Percentiles rank a stretch among this genome's conserved stretches.
Conservation (phyloP, 306 rosid species). For the Datisca glomerata region DNA sequence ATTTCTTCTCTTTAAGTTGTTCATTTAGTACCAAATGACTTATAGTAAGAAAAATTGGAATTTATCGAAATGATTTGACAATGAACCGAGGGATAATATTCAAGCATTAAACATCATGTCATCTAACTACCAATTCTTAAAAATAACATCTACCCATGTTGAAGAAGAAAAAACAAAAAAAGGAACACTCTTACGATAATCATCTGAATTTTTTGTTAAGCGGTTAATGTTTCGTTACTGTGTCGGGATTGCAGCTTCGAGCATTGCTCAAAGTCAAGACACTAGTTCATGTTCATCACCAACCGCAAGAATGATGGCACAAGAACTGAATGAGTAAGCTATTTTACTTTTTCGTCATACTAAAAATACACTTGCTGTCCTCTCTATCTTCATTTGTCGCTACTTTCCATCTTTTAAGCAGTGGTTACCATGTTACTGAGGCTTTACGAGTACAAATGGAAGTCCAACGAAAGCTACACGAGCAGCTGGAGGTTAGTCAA, state of each 20-base stretch:
- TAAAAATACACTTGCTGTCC: too few relatives aligned
- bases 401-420: conserved; percentile 11
- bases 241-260: conserved; percentile 38
- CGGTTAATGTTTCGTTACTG: too few relatives aligned
- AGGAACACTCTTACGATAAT: too few relatives aligned
- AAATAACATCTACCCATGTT: too few relatives aligned
- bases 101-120: too few relatives aligned
- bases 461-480: conserved; percentile 50
- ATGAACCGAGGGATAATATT: neutral
- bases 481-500: conserved; percentile 43
- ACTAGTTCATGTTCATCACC: conserved; percentile 37
- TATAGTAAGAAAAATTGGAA: neutral
- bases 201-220: too few relatives aligned
- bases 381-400: neutral
- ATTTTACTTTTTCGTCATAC: neutral
- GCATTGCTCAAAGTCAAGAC: conserved; percentile 47
- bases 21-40: neutral
- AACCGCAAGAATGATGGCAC: conserved; percentile 29
- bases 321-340: conserved; percentile 33
- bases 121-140: too few relatives aligned
- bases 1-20: neutral
- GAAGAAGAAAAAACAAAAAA: too few relatives aligned
- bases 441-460: conserved; percentile 54
- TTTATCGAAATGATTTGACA: neutral
- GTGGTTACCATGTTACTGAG: conserved; percentile 51